These are phyloP conservation scores for Thyridium curvatum DNA, from an alignment of 2,329 filamentous ascomycete genomes.

Conservation along the genomic window DNA sequence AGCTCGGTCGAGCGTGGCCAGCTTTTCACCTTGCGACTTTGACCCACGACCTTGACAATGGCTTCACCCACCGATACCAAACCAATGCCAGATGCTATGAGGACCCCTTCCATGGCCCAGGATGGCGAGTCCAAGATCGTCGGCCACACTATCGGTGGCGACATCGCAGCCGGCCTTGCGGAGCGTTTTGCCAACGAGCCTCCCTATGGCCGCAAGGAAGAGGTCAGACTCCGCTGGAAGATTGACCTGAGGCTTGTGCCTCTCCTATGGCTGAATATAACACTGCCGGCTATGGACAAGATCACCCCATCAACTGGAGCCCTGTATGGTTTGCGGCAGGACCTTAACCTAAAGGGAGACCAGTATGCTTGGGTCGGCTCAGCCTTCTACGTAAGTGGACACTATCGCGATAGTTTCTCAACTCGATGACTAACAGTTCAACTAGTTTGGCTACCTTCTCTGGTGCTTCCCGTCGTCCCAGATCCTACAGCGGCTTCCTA, in stretches of 20 bases:
- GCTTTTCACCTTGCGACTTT: too few relatives aligned
- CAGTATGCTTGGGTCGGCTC: slow-evolving; percentile 17
- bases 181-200: not conserved
- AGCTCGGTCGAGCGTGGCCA: too few relatives aligned
- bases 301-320: slow-evolving; percentile 18
- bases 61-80: too few relatives aligned
- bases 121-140: not conserved
- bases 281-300: slow-evolving; percentile 20
- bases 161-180: slow-evolving; percentile 1
- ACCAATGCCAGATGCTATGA: not conserved
- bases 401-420: not conserved
- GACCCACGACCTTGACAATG: too few relatives aligned
- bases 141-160: not conserved
- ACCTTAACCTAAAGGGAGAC: slow-evolving; percentile 13
- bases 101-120: not conserved
- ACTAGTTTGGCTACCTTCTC: slow-evolving; percentile 22
- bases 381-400: slow-evolving; percentile 12
- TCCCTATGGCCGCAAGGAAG: slow-evolving; percentile 1
- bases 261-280: slow-evolving; percentile 12
- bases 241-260: slow-evolving; percentile 4
- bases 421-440: slow-evolving; percentile 1
- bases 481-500: slow-evolving; percentile 23
- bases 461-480: slow-evolving; percentile 20
- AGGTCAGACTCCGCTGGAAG: slow-evolving; percentile 2
- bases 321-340: slow-evolving; percentile 16